phyloP scores from a whole-genome alignment of 805 yeast species.

The Sungouiella thailandica region DNA sequence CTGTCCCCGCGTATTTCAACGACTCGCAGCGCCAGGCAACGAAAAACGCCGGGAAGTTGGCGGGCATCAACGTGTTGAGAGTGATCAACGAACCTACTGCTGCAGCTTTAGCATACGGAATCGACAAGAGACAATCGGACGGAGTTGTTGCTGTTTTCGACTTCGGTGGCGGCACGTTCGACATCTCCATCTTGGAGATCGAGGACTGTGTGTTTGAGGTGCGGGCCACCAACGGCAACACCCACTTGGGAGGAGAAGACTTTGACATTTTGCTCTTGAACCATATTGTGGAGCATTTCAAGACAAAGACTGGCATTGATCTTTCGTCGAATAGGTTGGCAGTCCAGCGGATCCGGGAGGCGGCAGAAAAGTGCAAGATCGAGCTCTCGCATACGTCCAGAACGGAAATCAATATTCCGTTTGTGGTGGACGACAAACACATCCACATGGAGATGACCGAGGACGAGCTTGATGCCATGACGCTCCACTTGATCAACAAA shows the following conservation, averaged over 20 bases:
- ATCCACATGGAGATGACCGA: constrained; percentile 56
- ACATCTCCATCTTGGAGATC: constrained; percentile 70
- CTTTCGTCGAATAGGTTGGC: constrained; percentile 48
- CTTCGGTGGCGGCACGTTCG: constrained; percentile 84
- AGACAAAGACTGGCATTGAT: constrained; percentile 48
- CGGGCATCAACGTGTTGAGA: constrained; percentile 71
- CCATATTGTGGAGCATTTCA: constrained; percentile 53
- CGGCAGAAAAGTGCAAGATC: constrained; percentile 73
- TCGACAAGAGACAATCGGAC: constrained; percentile 52
- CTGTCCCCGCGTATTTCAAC: constrained; percentile 82
- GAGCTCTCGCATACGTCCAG: constrained; percentile 63
- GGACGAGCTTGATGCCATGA: constrained; percentile 62
- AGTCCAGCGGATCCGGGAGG: constrained; percentile 73
- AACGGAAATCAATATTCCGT: constrained; percentile 65
- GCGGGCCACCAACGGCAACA: constrained; percentile 77
- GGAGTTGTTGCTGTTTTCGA: constrained; percentile 61
- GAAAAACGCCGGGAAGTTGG: constrained; percentile 69
- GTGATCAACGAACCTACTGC: constrained; percentile 83
- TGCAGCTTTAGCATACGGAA: constrained; percentile 96
- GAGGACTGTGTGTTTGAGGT: constrained; percentile 82
- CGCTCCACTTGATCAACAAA: constrained; percentile 58
- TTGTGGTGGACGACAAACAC: constrained; percentile 58
- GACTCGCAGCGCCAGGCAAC: constrained; percentile 82
- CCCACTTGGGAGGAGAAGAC: constrained; percentile 85
- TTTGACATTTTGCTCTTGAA: constrained; percentile 63